A percentile compares a stretch with the other conserved stretches of the same genome.
These are phyloP conservation scores for Trichopus zeylanicus DNA, from an alignment of 116 monocot genomes.

Conservation along the genomic window DNA sequence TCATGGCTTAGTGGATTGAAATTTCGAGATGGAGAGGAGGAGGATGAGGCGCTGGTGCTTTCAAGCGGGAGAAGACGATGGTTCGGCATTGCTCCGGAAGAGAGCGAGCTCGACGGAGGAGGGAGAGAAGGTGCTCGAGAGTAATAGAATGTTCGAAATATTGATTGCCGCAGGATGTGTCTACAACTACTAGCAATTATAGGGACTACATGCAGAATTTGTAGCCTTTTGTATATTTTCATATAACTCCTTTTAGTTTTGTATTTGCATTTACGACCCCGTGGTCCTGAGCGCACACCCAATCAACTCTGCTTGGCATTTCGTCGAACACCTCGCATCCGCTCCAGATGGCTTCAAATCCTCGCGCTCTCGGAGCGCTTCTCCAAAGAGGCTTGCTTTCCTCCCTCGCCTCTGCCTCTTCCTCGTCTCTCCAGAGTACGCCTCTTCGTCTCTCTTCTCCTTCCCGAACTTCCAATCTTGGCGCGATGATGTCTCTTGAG, in stretches of 20 bases:
- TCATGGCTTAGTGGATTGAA: conserved; percentile 28
- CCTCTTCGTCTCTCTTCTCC: neutral
- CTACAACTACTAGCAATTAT: too few relatives aligned
- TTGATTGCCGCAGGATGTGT: too few relatives aligned
- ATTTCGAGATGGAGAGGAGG: neutral
- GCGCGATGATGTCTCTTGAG: neutral
- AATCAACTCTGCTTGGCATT: conserved; percentile 20
- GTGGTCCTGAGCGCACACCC: too few relatives aligned
- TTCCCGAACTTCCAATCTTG: neutral
- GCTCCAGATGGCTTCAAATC: conserved; percentile 28
- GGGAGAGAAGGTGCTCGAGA: conserved; percentile 6
- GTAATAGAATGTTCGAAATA: conserved; percentile 7
- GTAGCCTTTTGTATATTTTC: too few relatives aligned
- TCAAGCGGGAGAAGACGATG: conserved; percentile 5
- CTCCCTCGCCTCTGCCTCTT: conserved; percentile 8
- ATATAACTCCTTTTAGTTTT: too few relatives aligned
- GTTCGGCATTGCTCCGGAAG: conserved; percentile 10
- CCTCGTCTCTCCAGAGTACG: conserved; percentile 8
- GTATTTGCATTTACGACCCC: too few relatives aligned
- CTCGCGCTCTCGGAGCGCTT: conserved; percentile 27
- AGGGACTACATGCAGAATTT: too few relatives aligned
- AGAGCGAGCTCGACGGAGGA: too few relatives aligned
- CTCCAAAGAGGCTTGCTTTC: conserved; percentile 21
- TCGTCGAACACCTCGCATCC: conserved; percentile 11
- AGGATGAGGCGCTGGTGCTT: neutral